Conservation (phyloP, 208 protist species). For the Leishmania mexicana region DNA sequence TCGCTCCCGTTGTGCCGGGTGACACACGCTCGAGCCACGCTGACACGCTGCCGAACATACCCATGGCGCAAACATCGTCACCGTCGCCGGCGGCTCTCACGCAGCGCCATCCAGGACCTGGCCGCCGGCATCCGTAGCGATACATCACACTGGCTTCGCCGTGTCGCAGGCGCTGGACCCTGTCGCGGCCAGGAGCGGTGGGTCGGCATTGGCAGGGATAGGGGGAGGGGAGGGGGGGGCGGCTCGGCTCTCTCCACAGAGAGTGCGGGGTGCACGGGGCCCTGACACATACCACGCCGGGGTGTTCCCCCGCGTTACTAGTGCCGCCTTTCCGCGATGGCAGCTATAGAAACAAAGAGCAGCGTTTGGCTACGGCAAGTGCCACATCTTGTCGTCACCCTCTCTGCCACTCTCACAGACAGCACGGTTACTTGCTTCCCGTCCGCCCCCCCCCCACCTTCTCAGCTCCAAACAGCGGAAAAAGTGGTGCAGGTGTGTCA, state of each 20-base stretch:
- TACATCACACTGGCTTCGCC: not conserved
- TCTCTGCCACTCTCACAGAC: not conserved
- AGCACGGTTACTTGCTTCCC: not conserved
- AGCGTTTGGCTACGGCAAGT: not conserved
- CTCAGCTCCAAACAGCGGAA: not conserved
- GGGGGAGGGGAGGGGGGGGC: no score
- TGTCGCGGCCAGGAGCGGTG: no score
- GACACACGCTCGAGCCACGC: no score
- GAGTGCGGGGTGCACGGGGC: not conserved
- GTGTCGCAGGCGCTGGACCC: no score
- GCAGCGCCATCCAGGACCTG: not conserved
- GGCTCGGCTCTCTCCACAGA: not conserved
- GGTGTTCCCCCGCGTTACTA: not conserved
- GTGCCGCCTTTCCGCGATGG: not conserved
- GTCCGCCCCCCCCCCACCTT: not conserved
- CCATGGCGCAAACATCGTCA: no score
- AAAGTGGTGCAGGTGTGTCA: not conserved
- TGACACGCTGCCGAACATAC: no score
- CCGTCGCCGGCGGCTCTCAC: not conserved
- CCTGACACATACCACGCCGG: not conserved
- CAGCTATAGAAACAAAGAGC: not conserved
- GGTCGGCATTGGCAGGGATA: no score
- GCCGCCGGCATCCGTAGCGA: not conserved
- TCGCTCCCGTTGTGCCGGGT: no score
- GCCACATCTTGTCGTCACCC: not conserved